Evolutionary conservation across 2,329 filamentous ascomycete genomes (phyloP).

Genomic region (Fusarium sarcochroum): DNA sequence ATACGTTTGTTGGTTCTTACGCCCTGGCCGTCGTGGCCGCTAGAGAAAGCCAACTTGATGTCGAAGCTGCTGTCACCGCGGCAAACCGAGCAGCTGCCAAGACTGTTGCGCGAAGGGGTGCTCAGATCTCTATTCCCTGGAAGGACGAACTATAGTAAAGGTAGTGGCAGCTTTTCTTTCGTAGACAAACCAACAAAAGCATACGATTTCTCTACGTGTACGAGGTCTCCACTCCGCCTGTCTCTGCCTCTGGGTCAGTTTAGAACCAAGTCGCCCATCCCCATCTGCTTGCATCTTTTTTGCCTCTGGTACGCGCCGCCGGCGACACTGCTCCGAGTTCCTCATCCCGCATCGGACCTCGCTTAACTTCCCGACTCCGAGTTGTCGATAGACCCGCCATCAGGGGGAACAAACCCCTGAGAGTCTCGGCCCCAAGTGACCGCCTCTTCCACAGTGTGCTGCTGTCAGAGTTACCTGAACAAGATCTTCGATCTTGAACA

Average conservation of each 20-base stretch:
- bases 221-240: conserved; percentile 20
- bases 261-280: conserved; percentile 52
- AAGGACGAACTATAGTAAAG: conserved; percentile 57
- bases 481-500: conserved; percentile 3
- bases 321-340: conserved; percentile 6
- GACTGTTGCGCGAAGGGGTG: conserved; percentile 60
- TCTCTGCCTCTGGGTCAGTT: conserved; percentile 20
- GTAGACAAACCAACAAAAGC: conserved; percentile 39
- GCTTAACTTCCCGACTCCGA: conserved; percentile 24
- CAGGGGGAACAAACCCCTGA: conserved; percentile 37
- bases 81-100: conserved; percentile 63
- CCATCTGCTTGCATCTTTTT: conserved; percentile 49
- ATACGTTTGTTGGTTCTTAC: conserved; percentile 94
- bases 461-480: conserved; percentile 20
- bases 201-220: conserved; percentile 21
- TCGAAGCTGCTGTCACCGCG: conserved; percentile 70
- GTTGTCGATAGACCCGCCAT: conserved; percentile 33
- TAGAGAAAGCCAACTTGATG: conserved; percentile 59
- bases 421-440: conserved; percentile 41
- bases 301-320: conserved; percentile 29
- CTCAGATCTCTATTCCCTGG: conserved; percentile 61
- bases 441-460: conserved; percentile 40
- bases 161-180: conserved; percentile 20
- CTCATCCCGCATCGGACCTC: conserved; percentile 24
- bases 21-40: conserved; percentile 77